These are phyloP conservation scores for Penicillium waksmanii DNA, from an alignment of 495 filamentous ascomycete species.

Conservation along the genomic window DNA sequence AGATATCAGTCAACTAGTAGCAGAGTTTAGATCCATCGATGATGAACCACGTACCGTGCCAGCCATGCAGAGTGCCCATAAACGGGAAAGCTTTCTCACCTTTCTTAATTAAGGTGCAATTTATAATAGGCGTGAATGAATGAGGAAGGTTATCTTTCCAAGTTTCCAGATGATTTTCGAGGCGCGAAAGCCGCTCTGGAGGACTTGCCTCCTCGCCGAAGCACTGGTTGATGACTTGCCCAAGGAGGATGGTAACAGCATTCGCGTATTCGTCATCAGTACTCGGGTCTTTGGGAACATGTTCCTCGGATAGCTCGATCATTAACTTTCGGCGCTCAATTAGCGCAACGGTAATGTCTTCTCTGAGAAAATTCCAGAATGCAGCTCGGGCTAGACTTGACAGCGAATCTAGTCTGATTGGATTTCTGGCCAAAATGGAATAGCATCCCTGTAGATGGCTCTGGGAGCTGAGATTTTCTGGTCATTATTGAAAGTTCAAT, in stretches of 20 bases:
- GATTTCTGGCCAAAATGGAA: conserved; percentile 24
- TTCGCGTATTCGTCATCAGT: conserved; percentile 35
- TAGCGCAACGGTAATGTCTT: conserved; percentile 43
- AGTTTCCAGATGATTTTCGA: conserved; percentile 18
- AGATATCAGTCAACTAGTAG: background rate
- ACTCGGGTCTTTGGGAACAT: conserved; percentile 12
- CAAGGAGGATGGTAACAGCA: conserved; percentile 33
- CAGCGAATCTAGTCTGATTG: conserved; percentile 17
- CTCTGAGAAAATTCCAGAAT: conserved; percentile 45
- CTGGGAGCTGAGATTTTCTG: conserved; percentile 26
- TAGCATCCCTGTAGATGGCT: conserved; percentile 35
- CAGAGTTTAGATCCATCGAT: background rate
- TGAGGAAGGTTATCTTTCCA: conserved; percentile 24
- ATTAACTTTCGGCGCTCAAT: conserved; percentile 34
- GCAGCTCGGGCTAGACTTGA: conserved; percentile 33
- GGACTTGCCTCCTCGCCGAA: conserved; percentile 13
- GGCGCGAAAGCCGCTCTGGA: conserved; percentile 11
- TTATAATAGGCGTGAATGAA: conserved; percentile 29
- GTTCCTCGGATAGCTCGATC: conserved; percentile 31
- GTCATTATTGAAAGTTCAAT: background rate
- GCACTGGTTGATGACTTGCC: conserved; percentile 36
- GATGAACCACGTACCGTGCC: conserved; percentile 31
- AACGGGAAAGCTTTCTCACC: conserved; percentile 20
- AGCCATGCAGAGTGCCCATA: conserved; percentile 27
- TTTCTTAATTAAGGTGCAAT: background rate